phyloP scores from a whole-genome alignment of 2,329 filamentous ascomycete species.

The Verticillium nonalfalfae region DNA sequence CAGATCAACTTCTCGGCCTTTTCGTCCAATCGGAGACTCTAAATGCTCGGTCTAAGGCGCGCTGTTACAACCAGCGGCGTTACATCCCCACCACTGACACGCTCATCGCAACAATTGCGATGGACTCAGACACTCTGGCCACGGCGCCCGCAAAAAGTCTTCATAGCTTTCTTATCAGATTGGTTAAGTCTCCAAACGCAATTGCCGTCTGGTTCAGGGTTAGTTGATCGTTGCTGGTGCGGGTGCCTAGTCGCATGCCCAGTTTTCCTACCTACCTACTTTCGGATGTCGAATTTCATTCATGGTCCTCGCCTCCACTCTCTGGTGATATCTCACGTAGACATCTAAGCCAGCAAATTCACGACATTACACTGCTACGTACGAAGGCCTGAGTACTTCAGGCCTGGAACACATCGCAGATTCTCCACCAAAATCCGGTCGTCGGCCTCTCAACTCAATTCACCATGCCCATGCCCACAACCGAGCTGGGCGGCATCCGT shows the following conservation, averaged over 20 bases:
- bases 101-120: slow-evolving; percentile 2
- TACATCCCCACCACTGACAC: background rate
- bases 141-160: background rate
- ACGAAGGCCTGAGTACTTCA: too few species aligned
- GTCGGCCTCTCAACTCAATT: too few species aligned
- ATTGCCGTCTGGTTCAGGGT: background rate
- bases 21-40: background rate
- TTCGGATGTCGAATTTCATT: background rate
- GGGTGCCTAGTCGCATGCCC: background rate
- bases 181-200: background rate
- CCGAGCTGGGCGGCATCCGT: slow-evolving; percentile 2
- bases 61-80: background rate
- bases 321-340: too few species aligned
- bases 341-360: too few species aligned
- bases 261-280: background rate
- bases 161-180: slow-evolving; percentile 3
- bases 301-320: background rate
- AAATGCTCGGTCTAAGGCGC: slow-evolving; percentile 4
- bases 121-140: background rate
- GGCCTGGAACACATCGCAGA: too few species aligned
- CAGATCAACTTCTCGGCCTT: background rate
- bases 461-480: slow-evolving; percentile 4
- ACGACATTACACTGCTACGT: too few species aligned
- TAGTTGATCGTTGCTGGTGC: background rate
- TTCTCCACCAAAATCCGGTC: too few species aligned